Conservation (phyloP, 225 moss, liverwort and hornwort genomes). For the Takakia lepidozioides region DNA sequence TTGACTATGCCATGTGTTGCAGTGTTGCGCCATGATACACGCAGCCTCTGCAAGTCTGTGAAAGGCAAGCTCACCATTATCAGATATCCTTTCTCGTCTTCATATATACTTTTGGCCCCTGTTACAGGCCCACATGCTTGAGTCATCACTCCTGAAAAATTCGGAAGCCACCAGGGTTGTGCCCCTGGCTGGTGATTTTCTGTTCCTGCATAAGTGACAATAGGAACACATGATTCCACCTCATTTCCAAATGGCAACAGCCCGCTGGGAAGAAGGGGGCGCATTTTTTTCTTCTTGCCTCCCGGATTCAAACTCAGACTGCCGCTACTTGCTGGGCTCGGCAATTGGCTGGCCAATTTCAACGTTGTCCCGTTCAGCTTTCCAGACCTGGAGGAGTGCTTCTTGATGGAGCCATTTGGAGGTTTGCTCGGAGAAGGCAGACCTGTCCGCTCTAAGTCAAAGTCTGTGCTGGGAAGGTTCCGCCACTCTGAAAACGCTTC, state of each 20-base stretch:
- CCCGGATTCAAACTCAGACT: constrained; percentile 63
- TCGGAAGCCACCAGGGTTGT: constrained; percentile 66
- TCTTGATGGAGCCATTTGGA: constrained; percentile 51
- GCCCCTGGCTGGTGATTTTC: constrained; percentile 49
- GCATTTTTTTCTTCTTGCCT: constrained; percentile 58
- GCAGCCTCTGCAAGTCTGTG: constrained; percentile 68
- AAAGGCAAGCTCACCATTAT: constrained; percentile 78
- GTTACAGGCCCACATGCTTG: constrained; percentile 82
- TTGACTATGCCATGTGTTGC: constrained; percentile 75
- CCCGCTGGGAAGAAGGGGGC: constrained; percentile 37
- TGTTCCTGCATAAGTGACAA: constrained; percentile 46
- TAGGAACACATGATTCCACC: constrained; percentile 68
- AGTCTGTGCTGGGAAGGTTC: constrained; percentile 62
- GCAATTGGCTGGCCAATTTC: constrained; percentile 56
- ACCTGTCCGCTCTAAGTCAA: constrained; percentile 58
- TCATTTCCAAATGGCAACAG: constrained; percentile 64
- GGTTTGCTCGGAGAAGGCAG: constrained; percentile 67
- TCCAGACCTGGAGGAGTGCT: constrained; percentile 37
- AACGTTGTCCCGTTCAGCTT: constrained; percentile 51
- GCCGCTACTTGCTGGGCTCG: constrained; percentile 56
- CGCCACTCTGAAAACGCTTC: constrained; percentile 86
- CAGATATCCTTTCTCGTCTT: constrained; percentile 77
- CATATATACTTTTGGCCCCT: constrained; percentile 73
- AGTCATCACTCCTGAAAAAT: constrained; percentile 71
- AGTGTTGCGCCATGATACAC: constrained; percentile 79